Percentiles rank a stretch among this genome's conserved stretches.
Conservation (phyloP, 176 grass and related monocot genomes). For the Otatea glauca region DNA sequence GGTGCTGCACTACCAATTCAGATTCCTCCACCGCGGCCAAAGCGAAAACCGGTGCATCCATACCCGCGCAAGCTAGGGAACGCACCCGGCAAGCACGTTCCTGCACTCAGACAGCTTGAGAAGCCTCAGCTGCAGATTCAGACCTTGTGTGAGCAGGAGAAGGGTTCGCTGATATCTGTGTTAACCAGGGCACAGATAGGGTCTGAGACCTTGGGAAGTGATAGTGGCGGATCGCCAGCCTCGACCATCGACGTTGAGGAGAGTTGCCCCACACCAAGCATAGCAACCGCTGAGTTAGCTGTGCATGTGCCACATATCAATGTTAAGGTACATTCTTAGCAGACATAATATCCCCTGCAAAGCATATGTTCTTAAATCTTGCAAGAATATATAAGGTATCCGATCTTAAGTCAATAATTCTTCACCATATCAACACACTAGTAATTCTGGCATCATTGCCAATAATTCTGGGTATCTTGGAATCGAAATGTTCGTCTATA, state of each 20-base stretch:
- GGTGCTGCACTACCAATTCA: conserved; percentile 50
- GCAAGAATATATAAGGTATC: conserved; percentile 31
- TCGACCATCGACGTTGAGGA: conserved; percentile 52
- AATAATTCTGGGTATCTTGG: conserved; percentile 25
- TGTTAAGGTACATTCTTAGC: conserved; percentile 41
- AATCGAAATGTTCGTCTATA: not conserved
- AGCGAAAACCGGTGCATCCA: conserved; percentile 71
- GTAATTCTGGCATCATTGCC: not conserved
- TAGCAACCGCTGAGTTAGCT: conserved; percentile 24
- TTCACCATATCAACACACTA: not conserved
- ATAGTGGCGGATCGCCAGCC: conserved; percentile 46
- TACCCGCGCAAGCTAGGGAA: conserved; percentile 81
- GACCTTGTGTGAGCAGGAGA: conserved; percentile 56
- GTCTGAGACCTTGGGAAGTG: conserved; percentile 12
- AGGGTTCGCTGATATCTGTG: conserved; percentile 69
- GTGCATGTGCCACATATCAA: conserved; percentile 37
- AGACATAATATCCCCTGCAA: not conserved
- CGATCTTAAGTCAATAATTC: conserved; percentile 21
- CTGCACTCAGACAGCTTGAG: conserved; percentile 41
- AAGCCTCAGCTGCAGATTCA: conserved; percentile 43
- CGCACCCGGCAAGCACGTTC: conserved; percentile 32
- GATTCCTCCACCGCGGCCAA: conserved; percentile 91
- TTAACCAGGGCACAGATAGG: conserved; percentile 45
- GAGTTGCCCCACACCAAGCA: conserved; percentile 41
- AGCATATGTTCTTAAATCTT: conserved; percentile 30